Evolutionary conservation across 495 filamentous ascomycete genomes (phyloP).

Genomic region (Penicillium atrosanguineum): DNA sequence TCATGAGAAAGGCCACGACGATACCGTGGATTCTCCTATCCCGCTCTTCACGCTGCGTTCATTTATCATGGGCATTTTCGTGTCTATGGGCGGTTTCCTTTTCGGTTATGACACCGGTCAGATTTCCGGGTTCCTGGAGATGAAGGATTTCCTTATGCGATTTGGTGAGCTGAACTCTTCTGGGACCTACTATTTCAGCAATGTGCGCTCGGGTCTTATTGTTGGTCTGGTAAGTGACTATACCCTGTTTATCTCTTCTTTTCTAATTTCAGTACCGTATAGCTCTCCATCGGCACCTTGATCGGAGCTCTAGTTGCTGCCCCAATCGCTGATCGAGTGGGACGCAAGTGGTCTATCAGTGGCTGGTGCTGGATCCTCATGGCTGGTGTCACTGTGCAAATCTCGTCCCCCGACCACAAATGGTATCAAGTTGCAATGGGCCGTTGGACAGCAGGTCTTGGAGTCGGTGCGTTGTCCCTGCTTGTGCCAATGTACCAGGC

Average conservation of each 20-base stretch:
- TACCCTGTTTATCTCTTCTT: background rate
- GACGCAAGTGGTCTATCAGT: conserved; percentile 51
- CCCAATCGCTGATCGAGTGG: conserved; percentile 49
- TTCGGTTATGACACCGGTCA: conserved; percentile 44
- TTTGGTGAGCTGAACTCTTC: conserved; percentile 31
- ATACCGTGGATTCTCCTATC: conserved; percentile 32
- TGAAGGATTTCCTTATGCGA: conserved; percentile 43
- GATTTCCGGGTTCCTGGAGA: conserved; percentile 55
- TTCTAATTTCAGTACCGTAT: background rate
- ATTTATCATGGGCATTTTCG: conserved; percentile 45
- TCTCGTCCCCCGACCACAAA: conserved; percentile 48
- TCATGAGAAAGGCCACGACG: conserved; percentile 19
- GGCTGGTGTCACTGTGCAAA: conserved; percentile 64
- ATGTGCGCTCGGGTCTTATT: conserved; percentile 48
- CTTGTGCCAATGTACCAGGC: conserved; percentile 71
- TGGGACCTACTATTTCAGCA: conserved; percentile 37
- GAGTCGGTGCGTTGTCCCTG: conserved; percentile 66
- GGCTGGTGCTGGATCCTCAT: conserved; percentile 57
- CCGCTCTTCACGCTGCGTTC: conserved; percentile 39
- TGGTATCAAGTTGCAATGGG: conserved; percentile 55
- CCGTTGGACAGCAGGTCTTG: conserved; percentile 58
- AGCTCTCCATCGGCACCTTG: conserved; percentile 63
- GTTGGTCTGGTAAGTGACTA: conserved; percentile 36
- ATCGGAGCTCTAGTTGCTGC: conserved; percentile 62
- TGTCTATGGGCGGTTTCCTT: conserved; percentile 68